Conservation (phyloP, 805 yeast species). For the Pichia pseudocactophila region DNA sequence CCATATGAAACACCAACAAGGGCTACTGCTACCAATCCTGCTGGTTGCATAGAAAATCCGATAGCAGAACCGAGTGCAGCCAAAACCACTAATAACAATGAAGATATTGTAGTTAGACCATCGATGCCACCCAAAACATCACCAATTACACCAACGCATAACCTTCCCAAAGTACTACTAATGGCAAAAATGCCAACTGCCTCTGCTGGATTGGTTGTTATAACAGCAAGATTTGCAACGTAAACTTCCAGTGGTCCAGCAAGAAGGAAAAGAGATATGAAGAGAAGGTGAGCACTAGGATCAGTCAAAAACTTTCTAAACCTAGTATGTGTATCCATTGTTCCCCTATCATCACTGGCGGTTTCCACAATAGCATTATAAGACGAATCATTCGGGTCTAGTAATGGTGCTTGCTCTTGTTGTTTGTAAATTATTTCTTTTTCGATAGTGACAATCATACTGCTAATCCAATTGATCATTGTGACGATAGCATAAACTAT, state of each 20-base stretch:
- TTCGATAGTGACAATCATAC: slow-evolving; percentile 55
- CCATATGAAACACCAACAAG: slow-evolving; percentile 63
- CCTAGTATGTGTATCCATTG: slow-evolving; percentile 10
- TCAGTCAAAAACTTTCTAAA: slow-evolving; percentile 36
- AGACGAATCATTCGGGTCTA: neutral
- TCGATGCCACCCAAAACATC: slow-evolving; percentile 38
- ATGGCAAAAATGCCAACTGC: slow-evolving; percentile 55
- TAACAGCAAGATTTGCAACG: slow-evolving; percentile 70
- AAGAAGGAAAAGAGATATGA: slow-evolving; percentile 53
- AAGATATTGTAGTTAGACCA: neutral
- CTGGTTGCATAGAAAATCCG: slow-evolving; percentile 17
- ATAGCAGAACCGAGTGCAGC: neutral
- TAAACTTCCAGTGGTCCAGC: slow-evolving; percentile 83
- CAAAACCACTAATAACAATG: neutral
- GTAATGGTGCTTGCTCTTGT: neutral
- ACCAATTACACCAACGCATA: slow-evolving; percentile 53
- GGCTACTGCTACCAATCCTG: neutral
- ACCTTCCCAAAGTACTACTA: slow-evolving; percentile 59
- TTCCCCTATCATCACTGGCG: too few species aligned
- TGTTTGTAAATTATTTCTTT: slow-evolving; percentile 33
- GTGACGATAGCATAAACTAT: slow-evolving; percentile 49
- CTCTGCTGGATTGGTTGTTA: slow-evolving; percentile 34
- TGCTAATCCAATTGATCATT: slow-evolving; percentile 50
- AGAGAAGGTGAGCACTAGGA: slow-evolving; percentile 53
- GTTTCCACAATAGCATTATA: too few species aligned